A percentile compares a stretch with the other conserved stretches of the same genome.
These are phyloP conservation scores for Celoporthe dispersa DNA, from an alignment of 2,329 filamentous ascomycete genomes.

Conservation along the genomic window DNA sequence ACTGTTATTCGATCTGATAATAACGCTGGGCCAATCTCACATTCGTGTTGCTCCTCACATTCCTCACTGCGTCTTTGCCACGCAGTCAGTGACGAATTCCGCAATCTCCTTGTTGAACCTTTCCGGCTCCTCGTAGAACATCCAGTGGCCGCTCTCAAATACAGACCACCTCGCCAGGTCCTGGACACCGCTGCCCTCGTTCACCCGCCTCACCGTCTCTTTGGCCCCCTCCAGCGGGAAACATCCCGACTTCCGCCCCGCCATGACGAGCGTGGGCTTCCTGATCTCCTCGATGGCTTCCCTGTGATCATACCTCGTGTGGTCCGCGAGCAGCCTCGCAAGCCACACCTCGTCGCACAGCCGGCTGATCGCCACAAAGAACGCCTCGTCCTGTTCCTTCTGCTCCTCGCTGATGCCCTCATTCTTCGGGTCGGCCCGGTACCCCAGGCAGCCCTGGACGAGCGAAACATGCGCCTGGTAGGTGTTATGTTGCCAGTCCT, in stretches of 20 bases:
- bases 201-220: conserved; percentile 41
- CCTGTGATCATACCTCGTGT: conserved; percentile 48
- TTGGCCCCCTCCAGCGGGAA: conserved; percentile 44
- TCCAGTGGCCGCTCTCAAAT: conserved; percentile 46
- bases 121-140: conserved; percentile 47
- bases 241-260: conserved; percentile 43
- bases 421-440: conserved; percentile 38
- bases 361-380: conserved; percentile 41
- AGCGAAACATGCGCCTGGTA: conserved; percentile 38
- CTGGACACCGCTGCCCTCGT: conserved; percentile 31
- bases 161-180: conserved; percentile 36
- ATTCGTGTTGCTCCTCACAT: neutral
- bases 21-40: neutral
- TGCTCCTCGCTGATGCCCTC: conserved; percentile 34
- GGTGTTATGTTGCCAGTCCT: conserved; percentile 34
- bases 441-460: conserved; percentile 43
- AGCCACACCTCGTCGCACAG: conserved; percentile 44
- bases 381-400: conserved; percentile 38
- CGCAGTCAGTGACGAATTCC: conserved; percentile 35
- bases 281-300: conserved; percentile 43
- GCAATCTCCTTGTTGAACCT: conserved; percentile 42
- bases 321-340: conserved; percentile 44
- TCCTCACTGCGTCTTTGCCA: neutral
- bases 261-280: conserved; percentile 43
- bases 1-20: neutral